Evolutionary conservation across 192 early-diverging fungal species (phyloP).

Genomic region (Spinellus fusiger): DNA sequence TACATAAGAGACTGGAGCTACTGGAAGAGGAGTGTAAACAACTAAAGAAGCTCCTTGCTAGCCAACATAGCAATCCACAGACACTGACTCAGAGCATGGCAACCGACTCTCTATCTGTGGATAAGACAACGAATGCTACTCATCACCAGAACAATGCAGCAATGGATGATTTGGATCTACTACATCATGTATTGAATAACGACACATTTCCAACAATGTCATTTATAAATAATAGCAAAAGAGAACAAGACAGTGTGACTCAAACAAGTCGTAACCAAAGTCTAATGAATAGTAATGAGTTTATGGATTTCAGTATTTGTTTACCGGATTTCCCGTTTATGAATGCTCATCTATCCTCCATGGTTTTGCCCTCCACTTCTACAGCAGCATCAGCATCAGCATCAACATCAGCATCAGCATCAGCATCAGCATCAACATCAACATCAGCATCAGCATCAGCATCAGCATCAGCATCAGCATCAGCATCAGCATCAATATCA

Average conservation of each 20-base stretch:
- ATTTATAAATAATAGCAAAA: not conserved
- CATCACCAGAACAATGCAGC: not conserved
- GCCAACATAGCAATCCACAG: not conserved
- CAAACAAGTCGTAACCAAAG: not conserved
- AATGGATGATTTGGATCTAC: conserved; percentile 7
- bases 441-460: not conserved
- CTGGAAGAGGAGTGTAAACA: conserved; percentile 19
- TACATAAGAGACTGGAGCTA: conserved; percentile 16
- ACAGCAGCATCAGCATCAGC: not conserved
- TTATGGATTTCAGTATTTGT: conserved; percentile 5
- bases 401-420: not conserved
- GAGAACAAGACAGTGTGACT: not conserved
- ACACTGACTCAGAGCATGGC: not conserved
- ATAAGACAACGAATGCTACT: not conserved
- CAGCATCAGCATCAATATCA: not conserved
- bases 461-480: not conserved
- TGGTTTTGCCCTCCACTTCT: conserved; percentile 1
- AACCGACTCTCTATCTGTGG: not conserved
- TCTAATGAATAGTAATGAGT: not conserved
- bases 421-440: not conserved
- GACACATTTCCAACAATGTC: conserved; percentile 7
- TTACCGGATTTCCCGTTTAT: not conserved
- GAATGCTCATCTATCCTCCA: not conserved
- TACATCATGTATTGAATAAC: conserved; percentile 13
- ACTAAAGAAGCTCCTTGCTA: conserved; percentile 9